Evolutionary conservation across 1,139 yeast genomes (phyloP).

Genomic region (Taiozyma sp.): DNA sequence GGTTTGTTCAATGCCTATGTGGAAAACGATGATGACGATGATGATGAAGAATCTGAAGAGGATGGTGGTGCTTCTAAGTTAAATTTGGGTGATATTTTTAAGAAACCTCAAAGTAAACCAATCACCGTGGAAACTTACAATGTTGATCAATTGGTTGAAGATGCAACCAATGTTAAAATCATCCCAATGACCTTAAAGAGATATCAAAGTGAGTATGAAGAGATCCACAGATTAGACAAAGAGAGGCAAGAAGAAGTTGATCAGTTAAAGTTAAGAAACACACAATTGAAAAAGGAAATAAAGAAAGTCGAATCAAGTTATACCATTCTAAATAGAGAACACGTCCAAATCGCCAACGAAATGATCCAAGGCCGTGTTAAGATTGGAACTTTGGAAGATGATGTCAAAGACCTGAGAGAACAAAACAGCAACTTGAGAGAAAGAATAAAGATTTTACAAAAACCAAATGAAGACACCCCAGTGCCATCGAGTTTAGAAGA

Average conservation of each 20-base stretch:
- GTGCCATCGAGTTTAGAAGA: constrained; percentile 36
- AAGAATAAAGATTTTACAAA: constrained; percentile 27
- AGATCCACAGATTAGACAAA: constrained; percentile 63
- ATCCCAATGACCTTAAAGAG: constrained; percentile 67
- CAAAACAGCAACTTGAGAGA: constrained; percentile 39
- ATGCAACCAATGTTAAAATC: constrained; percentile 69
- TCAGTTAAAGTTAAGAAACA: constrained; percentile 57
- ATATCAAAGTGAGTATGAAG: constrained; percentile 71
- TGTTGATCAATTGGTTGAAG: constrained; percentile 71
- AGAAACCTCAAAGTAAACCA: constrained; percentile 11
- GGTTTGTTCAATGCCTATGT: constrained; percentile 69
- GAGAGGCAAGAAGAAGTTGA: constrained; percentile 71
- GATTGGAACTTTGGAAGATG: constrained; percentile 62
- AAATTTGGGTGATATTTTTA: constrained; percentile 13
- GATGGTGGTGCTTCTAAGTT: constrained; percentile 5
- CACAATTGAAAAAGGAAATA: constrained; percentile 69
- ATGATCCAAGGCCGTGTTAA: constrained; percentile 59
- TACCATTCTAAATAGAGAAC: constrained; percentile 72
- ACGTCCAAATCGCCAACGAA: constrained; percentile 72
- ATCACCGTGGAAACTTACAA: constrained; percentile 41
- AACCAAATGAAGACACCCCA: constrained; percentile 26
- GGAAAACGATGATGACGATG: constrained; percentile 32
- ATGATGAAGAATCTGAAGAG: constrained; percentile 11
- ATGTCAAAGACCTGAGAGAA: constrained; percentile 51
- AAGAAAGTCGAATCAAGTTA: constrained; percentile 70